These are phyloP conservation scores for Endothia cerciana DNA, from an alignment of 2,329 filamentous ascomycete species.

Conservation along the genomic window DNA sequence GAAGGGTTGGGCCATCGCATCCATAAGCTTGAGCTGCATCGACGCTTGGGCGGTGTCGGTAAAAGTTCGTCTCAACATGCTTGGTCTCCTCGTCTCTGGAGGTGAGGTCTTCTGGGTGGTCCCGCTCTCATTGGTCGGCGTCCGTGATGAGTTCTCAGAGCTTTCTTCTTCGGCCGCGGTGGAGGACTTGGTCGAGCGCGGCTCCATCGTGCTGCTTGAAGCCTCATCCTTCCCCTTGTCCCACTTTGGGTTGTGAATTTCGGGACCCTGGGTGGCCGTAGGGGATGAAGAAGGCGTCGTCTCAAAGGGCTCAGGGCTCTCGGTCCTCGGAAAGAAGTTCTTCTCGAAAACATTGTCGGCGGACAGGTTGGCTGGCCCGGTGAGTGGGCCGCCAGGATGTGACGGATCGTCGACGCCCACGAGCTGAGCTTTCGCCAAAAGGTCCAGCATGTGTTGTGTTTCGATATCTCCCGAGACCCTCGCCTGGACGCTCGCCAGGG, in stretches of 20 bases:
- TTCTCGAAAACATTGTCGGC: slow-evolving; percentile 84
- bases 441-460: slow-evolving; percentile 86
- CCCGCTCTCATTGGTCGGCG: slow-evolving; percentile 59
- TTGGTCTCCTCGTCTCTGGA: slow-evolving; percentile 62
- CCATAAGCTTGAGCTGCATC: slow-evolving; percentile 81
- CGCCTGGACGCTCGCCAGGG: slow-evolving; percentile 81
- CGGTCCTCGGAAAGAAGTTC: slow-evolving; percentile 66
- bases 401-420: slow-evolving; percentile 64
- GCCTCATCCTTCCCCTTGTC: slow-evolving; percentile 8
- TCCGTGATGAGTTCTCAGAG: slow-evolving; percentile 57
- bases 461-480: slow-evolving; percentile 82
- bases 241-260: slow-evolving; percentile 18
- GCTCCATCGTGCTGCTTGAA: neutral
- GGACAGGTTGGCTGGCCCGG: slow-evolving; percentile 75
- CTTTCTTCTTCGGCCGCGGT: slow-evolving; percentile 34
- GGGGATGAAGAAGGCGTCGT: slow-evolving; percentile 43
- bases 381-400: slow-evolving; percentile 66
- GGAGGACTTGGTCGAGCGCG: slow-evolving; percentile 14
- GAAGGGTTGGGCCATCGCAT: slow-evolving; percentile 84
- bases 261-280: slow-evolving; percentile 32
- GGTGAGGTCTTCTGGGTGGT: slow-evolving; percentile 57
- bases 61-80: slow-evolving; percentile 77
- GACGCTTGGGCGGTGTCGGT: slow-evolving; percentile 79
- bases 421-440: slow-evolving; percentile 80
- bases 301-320: slow-evolving; percentile 53